A percentile compares a stretch with the other conserved stretches of the same genome.
phyloP scores from a whole-genome alignment of 768 basidiomycete genomes.

The Phlegmacium glaucopus region DNA sequence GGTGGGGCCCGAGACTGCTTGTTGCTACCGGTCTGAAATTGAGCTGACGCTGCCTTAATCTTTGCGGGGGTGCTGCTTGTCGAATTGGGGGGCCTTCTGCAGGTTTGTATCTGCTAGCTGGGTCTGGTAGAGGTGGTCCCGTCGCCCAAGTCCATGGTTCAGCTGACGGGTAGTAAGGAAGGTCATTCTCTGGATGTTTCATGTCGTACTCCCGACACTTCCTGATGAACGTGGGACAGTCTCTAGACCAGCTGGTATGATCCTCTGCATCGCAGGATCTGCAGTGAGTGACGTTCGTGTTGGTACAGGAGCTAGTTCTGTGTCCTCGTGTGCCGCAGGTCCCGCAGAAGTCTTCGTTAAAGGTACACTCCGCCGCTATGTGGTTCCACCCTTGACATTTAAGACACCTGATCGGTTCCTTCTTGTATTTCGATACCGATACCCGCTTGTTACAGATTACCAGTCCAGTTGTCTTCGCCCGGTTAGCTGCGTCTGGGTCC shows the following conservation, averaged over 20 bases:
- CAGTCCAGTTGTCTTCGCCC: slow-evolving; percentile 5
- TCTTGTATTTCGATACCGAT: slow-evolving; percentile 1
- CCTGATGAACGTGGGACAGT: slow-evolving; percentile 5
- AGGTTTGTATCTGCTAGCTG: too few relatives aligned
- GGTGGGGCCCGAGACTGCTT: too few relatives aligned
- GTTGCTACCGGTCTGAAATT: too few relatives aligned
- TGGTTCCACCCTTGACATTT: slow-evolving; percentile 14
- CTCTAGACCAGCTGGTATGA: slow-evolving; percentile 1
- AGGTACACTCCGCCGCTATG: slow-evolving; percentile 1
- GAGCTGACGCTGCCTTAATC: not conserved
- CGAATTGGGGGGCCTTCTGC: not conserved
- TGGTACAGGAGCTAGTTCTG: not conserved
- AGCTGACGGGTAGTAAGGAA: slow-evolving; percentile 1
- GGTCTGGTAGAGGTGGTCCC: too few relatives aligned
- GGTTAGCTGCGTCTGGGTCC: slow-evolving; percentile 10
- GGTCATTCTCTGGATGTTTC: not conserved
- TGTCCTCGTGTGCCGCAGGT: not conserved
- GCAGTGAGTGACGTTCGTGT: not conserved
- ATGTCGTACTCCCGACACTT: not conserved
- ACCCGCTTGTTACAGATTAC: not conserved
- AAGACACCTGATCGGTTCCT: slow-evolving; percentile 11
- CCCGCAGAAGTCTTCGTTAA: not conserved
- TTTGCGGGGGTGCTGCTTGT: not conserved
- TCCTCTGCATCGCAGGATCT: not conserved
- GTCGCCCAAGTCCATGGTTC: slow-evolving; percentile 15